phyloP scores from a whole-genome alignment of 1,139 yeast genomes.

The Candida labiduridarum region DNA sequence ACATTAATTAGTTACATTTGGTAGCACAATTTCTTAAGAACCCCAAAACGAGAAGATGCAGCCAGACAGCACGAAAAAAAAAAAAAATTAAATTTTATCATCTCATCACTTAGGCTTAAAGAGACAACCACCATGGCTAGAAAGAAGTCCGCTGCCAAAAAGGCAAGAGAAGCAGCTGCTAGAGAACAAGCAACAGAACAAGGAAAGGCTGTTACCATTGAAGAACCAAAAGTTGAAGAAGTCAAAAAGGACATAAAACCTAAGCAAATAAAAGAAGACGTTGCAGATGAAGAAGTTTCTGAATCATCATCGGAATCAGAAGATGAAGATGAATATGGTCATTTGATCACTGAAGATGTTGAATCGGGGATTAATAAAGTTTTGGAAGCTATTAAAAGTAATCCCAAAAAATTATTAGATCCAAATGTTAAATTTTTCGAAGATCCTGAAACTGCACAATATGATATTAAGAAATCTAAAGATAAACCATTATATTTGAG shows the following conservation, averaged over 20 bases:
- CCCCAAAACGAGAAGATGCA: neutral
- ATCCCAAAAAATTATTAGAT: constrained; percentile 67
- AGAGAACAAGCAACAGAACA: constrained; percentile 10
- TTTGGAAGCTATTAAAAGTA: constrained; percentile 64
- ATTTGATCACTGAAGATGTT: constrained; percentile 80
- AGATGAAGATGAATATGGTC: constrained; percentile 93
- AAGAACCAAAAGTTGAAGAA: constrained; percentile 61
- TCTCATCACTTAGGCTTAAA: constrained; percentile 2
- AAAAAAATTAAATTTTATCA: neutral
- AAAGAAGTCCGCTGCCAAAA: constrained; percentile 87
- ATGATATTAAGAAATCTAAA: constrained; percentile 23
- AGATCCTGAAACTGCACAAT: constrained; percentile 50
- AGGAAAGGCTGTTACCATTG: constrained; percentile 55
- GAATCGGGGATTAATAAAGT: constrained; percentile 80
- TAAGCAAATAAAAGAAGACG: neutral
- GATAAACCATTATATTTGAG: constrained; percentile 83
- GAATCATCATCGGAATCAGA: constrained; percentile 43
- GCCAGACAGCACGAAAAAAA: neutral
- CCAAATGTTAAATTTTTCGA: constrained; percentile 71
- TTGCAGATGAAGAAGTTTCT: constrained; percentile 13
- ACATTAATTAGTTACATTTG: neutral
- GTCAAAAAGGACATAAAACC: neutral
- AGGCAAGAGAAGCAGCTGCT: constrained; percentile 60
- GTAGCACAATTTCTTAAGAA: neutral
- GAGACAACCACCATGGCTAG: constrained; percentile 61